Evolutionary conservation across 1,139 yeast species (phyloP).

Genomic region (Debaryomyces psychrophilus): DNA sequence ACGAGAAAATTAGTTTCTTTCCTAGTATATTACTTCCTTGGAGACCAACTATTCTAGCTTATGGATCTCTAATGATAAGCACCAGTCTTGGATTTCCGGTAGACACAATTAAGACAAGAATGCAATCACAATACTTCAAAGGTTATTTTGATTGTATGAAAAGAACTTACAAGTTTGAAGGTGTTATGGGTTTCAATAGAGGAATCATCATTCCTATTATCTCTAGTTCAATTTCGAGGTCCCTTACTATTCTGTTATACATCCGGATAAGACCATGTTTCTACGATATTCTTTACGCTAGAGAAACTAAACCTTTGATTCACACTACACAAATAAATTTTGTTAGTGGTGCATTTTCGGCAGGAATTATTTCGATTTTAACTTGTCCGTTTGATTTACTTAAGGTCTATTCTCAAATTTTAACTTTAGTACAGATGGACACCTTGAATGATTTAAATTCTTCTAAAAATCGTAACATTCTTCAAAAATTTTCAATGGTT

Average conservation of each 20-base stretch:
- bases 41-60: constrained; percentile 12
- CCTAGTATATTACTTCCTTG: constrained; percentile 8
- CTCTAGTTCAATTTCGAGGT: constrained; percentile 10
- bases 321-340: constrained; percentile 1
- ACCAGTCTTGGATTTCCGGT: constrained; percentile 12
- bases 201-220: constrained; percentile 10
- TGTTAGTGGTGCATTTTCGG: constrained; percentile 3
- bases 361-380: constrained; percentile 6
- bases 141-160: constrained; percentile 8
- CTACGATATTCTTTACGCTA: neutral
- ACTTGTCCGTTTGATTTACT: constrained; percentile 9
- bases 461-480: neutral
- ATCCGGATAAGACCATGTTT: constrained; percentile 8
- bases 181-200: constrained; percentile 9
- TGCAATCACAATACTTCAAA: constrained; percentile 11
- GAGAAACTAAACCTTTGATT: neutral
- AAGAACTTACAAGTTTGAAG: constrained; percentile 9
- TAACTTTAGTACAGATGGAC: constrained; percentile 3
- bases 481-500: neutral
- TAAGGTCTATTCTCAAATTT: constrained; percentile 11
- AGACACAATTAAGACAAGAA: constrained; percentile 13
- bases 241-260: constrained; percentile 11
- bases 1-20: constrained; percentile 1
- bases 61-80: constrained; percentile 10
- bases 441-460: neutral